Conservation (phyloP, 2,329 filamentous ascomycete genomes). For the Alternaria alternata region DNA sequence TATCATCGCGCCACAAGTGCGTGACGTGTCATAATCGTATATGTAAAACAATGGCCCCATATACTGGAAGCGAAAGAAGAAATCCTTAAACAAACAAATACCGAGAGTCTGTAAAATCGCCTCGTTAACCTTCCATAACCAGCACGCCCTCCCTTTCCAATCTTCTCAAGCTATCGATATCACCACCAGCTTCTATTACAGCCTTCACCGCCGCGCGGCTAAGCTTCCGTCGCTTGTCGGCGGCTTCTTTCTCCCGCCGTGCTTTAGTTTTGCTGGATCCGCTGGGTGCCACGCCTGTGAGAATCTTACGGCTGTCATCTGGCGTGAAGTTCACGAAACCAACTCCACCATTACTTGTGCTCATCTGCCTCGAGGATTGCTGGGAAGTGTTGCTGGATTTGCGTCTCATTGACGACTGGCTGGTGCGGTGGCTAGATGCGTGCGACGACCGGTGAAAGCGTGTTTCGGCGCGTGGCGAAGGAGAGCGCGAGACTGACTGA, state of each 20-base stretch:
- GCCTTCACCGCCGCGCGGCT: conserved; percentile 74
- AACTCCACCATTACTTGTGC: conserved; percentile 49
- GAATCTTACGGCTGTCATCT: conserved; percentile 76
- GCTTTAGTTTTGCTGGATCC: conserved; percentile 95
- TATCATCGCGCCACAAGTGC: conserved; percentile 19
- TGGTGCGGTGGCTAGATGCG: conserved; percentile 22
- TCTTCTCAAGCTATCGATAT: conserved; percentile 57
- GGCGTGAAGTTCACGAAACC: conserved; percentile 93
- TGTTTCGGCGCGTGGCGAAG: conserved; percentile 35
- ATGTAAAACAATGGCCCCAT: neutral
- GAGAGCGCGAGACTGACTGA: conserved; percentile 33
- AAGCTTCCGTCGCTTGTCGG: conserved; percentile 74
- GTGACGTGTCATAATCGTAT: conserved; percentile 19
- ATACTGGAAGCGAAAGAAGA: neutral
- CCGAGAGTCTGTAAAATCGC: neutral
- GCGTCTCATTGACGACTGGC: conserved; percentile 23
- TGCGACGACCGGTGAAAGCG: conserved; percentile 38
- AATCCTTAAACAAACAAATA: neutral
- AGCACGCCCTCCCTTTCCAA: conserved; percentile 55
- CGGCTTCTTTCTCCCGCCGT: conserved; percentile 85
- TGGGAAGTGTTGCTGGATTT: conserved; percentile 28
- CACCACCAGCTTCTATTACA: conserved; percentile 74
- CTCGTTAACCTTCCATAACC: conserved; percentile 24
- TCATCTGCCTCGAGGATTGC: conserved; percentile 55
- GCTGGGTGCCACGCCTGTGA: conserved; percentile 89